phyloP scores from a whole-genome alignment of 441 rosid species.

The Brassica balearica region DNA sequence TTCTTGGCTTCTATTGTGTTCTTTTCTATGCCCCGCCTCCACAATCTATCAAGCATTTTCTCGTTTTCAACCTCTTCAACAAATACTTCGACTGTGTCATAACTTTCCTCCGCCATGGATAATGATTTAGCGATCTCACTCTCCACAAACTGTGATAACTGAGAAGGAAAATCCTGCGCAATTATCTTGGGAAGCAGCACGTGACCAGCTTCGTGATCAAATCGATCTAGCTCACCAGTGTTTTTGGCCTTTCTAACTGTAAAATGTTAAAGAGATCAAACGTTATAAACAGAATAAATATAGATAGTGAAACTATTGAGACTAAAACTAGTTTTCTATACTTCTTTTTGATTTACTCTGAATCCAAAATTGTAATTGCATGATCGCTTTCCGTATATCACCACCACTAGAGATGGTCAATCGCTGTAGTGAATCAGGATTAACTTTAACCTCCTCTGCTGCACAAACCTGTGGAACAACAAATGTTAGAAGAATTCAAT shows the following conservation, averaged over 20 bases:
- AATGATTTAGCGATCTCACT: slow-evolving; percentile 67
- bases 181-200: slow-evolving; percentile 66
- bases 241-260: slow-evolving; percentile 52
- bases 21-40: slow-evolving; percentile 48
- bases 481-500: slow-evolving; percentile 32
- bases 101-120: slow-evolving; percentile 49
- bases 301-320: background rate
- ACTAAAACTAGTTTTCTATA: slow-evolving; percentile 11
- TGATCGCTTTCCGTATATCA: slow-evolving; percentile 83
- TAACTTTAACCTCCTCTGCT: slow-evolving; percentile 65
- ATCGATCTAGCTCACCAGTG: slow-evolving; percentile 45
- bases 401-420: slow-evolving; percentile 59
- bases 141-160: slow-evolving; percentile 77
- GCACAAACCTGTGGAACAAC: slow-evolving; percentile 67
- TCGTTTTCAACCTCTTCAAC: slow-evolving; percentile 54
- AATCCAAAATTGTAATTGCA: slow-evolving; percentile 95
- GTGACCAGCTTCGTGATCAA: slow-evolving; percentile 71
- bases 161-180: slow-evolving; percentile 78
- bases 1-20: slow-evolving; percentile 73
- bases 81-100: slow-evolving; percentile 38
- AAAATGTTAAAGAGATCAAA: slow-evolving; percentile 27
- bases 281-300: background rate
- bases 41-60: slow-evolving; percentile 44
- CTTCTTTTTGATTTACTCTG: slow-evolving; percentile 72
- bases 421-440: slow-evolving; percentile 60